Conservation (phyloP, 1,284 basidiomycete genomes). For the Sanghuangporus weigelae region DNA sequence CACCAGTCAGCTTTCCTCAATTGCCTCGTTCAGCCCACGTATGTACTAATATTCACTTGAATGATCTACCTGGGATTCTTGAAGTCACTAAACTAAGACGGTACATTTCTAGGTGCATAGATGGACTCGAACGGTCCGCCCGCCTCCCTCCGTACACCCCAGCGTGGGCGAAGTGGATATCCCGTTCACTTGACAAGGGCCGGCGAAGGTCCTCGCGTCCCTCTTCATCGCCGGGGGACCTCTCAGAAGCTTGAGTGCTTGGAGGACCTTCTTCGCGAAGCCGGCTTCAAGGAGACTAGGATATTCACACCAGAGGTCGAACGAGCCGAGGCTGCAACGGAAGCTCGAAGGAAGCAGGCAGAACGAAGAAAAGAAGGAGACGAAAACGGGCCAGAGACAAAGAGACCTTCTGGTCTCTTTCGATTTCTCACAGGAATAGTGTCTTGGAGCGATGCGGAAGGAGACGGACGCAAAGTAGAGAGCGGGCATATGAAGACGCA, state of each 20-base stretch:
- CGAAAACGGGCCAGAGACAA: constrained; percentile 21
- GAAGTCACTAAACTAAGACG: not conserved
- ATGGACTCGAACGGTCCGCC: constrained; percentile 5
- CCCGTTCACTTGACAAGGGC: constrained; percentile 7
- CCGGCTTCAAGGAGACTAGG: constrained; percentile 86
- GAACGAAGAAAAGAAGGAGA: constrained; percentile 21
- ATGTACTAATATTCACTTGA: not conserved
- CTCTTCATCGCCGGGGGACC: constrained; percentile 68
- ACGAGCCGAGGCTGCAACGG: constrained; percentile 31
- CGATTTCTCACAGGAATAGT: constrained; percentile 11
- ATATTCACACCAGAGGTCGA: constrained; percentile 82
- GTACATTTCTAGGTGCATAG: not conserved
- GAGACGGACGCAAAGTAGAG: not conserved
- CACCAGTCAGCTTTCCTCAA: not conserved
- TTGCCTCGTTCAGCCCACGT: not conserved
- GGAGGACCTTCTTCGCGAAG: constrained; percentile 77
- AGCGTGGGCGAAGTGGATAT: constrained; percentile 11
- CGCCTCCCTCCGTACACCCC: not conserved
- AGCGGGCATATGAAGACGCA: constrained; percentile 2
- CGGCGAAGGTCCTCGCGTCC: constrained; percentile 35
- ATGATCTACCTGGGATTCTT: not conserved
- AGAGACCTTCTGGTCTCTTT: constrained; percentile 22
- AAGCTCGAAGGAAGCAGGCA: constrained; percentile 26
- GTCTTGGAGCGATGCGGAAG: not conserved
- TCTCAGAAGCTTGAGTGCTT: constrained; percentile 75